Evolutionary conservation across 1,139 yeast species (phyloP), one percentile per base, ranked within the genome.

Genomic region (Suhomyces wounanorum): DNA sequence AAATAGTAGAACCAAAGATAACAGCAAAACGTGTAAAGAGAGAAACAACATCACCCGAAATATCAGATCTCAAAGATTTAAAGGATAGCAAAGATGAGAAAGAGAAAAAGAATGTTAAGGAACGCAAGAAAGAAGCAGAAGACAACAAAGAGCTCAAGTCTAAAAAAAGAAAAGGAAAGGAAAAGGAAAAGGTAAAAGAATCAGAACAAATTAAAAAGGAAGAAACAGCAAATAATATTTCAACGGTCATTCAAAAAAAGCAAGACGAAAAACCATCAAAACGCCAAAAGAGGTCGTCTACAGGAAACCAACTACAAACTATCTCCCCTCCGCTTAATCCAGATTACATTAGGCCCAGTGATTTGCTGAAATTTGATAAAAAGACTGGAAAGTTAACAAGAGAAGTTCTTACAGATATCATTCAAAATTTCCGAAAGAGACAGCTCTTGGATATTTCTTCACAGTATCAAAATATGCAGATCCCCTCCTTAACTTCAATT

Each of bases 381-480:
- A 53, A 51, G 31, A 38, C 39, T 4, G 31, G 39, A 10, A 18
- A 25, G 3, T 33, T 50, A 14, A 47, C 42, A 6, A 46, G 44
- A 26, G 52, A 50, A 11, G 37, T 36, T 9, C 40, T 50, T 18
- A 37, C 47, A 1, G 52, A 50, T 23, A 41, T 50, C 10, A 41
- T 44, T 3, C 13, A 40, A n/a, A 43, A 44, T 14, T 50, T 46
- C 23, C 43, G 44, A 5, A 44, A 43, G 13, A 60, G 61, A 35
- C 73, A 69, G 48, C 59, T 68, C 8, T 56, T 61, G 25, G 71
- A 67, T 48, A 48, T 66, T 38, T 53, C 61, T 7, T 48, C 60
- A 18, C 64, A 60, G 35, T 49, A 61, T 3, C 68, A 61, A 44
- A 55, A 56, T 1, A 54, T 56, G 52, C 69, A 58, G 49, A 51